Base-by-base conservation (phyloP, 1,284 basidiomycete genomes). In the Tilletia horrida region DNA sequence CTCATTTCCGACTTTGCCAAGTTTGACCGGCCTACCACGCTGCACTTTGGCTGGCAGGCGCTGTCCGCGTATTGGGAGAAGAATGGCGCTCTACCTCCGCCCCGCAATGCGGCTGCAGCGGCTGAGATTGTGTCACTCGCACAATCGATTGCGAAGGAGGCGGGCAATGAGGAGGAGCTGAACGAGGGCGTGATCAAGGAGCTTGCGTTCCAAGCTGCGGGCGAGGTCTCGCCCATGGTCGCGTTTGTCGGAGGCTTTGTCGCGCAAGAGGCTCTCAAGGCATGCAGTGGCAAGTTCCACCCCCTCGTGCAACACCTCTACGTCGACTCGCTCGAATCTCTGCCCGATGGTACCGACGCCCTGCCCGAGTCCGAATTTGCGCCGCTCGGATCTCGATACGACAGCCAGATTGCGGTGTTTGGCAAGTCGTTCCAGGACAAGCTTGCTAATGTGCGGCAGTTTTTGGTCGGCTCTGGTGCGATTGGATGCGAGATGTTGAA, bases 401-500 rank as follows among this genome's bases (percentile, higher is more conserved):
- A 98, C 82, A 88, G 88, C 18, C 96, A 98, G 84, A 89, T 98
- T 76, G 94, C 93, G 31, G 93, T 99, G 16, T 95, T 99, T 76
- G 96, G 96, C 21, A 90, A 88, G 81, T 82, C 84, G 1, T 98
- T 98, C 88, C 96, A 99, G 79, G 86, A 91, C 47, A 97, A 93
- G 85, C 90, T 99, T 69, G 87, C 88, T 65, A 91, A 92, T 80
- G 89, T 92, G 81, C 87, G 91, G 52, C 92, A 98, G 81, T 99
- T 99, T 87, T 87, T 99, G 35, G 96, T 99, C 64, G 96, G 96
- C 8, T 90, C 95, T 25, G 96, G 96, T 69, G 96, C 96, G 57
- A 99, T 99, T 82, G 96, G 96, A 27, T 99, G 97, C 81, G 96
- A 99, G 84, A 98, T 98, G 96, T 85, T 99, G 79, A 99, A 99